These are phyloP conservation scores for Trichoderma sp. DNA, from an alignment of 2,329 filamentous ascomycete species.

Conservation along the genomic window DNA sequence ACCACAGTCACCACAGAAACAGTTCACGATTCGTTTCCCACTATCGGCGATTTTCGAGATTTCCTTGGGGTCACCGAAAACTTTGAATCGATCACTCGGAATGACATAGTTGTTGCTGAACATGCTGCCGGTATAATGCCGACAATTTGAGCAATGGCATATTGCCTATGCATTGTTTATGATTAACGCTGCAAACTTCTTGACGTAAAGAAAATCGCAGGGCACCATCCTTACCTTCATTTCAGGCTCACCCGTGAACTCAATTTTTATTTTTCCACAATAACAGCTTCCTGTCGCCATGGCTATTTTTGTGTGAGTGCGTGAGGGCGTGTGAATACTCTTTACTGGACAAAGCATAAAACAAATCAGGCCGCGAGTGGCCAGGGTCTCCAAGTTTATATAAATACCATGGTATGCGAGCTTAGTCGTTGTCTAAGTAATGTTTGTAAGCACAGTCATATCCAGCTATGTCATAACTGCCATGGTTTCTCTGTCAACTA, in stretches of 20 bases:
- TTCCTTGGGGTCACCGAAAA: neutral
- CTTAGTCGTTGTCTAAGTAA: no score
- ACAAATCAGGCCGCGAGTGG: no score
- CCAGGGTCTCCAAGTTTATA: no score
- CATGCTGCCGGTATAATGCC: neutral
- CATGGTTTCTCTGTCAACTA: no score
- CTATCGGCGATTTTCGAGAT: neutral
- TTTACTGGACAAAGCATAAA: no score
- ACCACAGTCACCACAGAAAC: neutral
- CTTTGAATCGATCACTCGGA: neutral
- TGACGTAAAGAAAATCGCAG: neutral
- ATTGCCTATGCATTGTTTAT: neutral
- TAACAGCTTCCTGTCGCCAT: neutral
- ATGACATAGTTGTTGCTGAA: neutral
- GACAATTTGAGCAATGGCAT: neutral
- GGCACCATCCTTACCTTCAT: neutral
- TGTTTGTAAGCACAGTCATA: no score
- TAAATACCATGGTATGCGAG: no score
- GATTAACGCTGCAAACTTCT: neutral
- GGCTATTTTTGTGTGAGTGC: no score
- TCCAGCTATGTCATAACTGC: no score
- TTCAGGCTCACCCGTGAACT: neutral
- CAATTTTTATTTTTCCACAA: neutral
- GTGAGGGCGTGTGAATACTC: no score
- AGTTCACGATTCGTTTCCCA: neutral